These are phyloP conservation scores for Hymenoscyphus linearis DNA, from an alignment of 2,329 filamentous ascomycete genomes.

Conservation along the genomic window DNA sequence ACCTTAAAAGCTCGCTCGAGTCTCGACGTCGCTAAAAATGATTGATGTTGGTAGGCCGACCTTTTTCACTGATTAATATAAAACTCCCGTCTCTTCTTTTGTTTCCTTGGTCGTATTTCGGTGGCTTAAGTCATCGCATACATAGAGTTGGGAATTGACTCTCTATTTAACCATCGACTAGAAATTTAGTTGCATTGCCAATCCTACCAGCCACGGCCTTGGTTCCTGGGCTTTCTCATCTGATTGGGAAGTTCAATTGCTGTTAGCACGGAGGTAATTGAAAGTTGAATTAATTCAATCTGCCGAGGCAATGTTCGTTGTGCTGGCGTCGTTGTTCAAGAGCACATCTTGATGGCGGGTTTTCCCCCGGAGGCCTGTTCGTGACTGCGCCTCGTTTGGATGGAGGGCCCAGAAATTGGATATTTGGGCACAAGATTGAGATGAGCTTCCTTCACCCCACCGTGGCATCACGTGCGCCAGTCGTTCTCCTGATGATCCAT, in stretches of 20 bases:
- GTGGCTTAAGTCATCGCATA: too few species aligned
- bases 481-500: background rate
- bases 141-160: background rate
- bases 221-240: background rate
- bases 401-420: background rate
- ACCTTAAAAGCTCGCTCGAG: too few species aligned
- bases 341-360: background rate
- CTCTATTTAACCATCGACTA: background rate
- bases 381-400: background rate
- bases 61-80: too few species aligned
- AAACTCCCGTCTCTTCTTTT: too few species aligned
- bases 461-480: background rate
- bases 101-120: too few species aligned
- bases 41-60: too few species aligned
- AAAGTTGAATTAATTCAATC: background rate
- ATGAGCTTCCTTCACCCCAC: background rate
- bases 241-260: background rate
- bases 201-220: background rate
- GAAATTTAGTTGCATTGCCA: background rate
- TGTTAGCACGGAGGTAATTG: background rate
- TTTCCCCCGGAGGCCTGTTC: background rate
- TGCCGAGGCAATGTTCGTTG: background rate
- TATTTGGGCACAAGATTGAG: background rate
- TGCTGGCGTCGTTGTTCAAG: background rate
- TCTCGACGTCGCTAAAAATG: too few species aligned